Conservation (phyloP, 176 grass and related monocot genomes). For the Aegilops longissima region DNA sequence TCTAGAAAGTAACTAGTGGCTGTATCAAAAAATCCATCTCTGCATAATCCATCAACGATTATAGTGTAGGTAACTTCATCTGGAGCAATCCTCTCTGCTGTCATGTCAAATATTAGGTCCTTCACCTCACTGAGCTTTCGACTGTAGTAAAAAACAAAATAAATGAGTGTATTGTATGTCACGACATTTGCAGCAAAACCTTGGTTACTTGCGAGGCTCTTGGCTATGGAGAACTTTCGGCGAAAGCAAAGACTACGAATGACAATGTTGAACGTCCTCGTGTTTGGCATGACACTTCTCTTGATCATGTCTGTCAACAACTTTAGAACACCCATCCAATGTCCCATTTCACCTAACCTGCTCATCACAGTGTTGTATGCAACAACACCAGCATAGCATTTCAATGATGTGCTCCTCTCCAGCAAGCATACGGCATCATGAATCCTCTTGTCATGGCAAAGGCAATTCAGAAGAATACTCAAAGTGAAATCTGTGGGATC, state of each 20-base stretch:
- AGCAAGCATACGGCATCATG: conserved; percentile 54
- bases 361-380: conserved; percentile 86
- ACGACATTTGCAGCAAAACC: conserved; percentile 63
- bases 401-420: conserved; percentile 39
- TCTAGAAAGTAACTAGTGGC: conserved; percentile 45
- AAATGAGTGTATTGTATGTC: conserved; percentile 85
- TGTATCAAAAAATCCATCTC: conserved; percentile 39
- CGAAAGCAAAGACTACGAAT: conserved; percentile 63
- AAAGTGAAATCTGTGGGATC: conserved; percentile 60
- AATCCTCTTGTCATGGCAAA: conserved; percentile 55
- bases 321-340: conserved; percentile 54
- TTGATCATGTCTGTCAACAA: conserved; percentile 72
- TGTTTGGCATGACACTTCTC: conserved; percentile 59
- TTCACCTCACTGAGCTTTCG: conserved; percentile 34
- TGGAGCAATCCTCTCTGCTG: conserved; percentile 29
- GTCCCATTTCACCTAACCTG: conserved; percentile 44
- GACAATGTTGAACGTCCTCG: conserved; percentile 73
- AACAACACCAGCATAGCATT: conserved; percentile 44
- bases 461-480: conserved; percentile 71
- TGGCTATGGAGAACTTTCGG: conserved; percentile 40
- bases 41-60: conserved; percentile 59
- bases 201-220: conserved; percentile 39
- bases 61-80: conserved; percentile 70
- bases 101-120: conserved; percentile 45
- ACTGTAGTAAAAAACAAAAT: conserved; percentile 48